Base-by-base conservation (phyloP, 1,284 basidiomycete species). In the Ganoderma leucocontextum region DNA sequence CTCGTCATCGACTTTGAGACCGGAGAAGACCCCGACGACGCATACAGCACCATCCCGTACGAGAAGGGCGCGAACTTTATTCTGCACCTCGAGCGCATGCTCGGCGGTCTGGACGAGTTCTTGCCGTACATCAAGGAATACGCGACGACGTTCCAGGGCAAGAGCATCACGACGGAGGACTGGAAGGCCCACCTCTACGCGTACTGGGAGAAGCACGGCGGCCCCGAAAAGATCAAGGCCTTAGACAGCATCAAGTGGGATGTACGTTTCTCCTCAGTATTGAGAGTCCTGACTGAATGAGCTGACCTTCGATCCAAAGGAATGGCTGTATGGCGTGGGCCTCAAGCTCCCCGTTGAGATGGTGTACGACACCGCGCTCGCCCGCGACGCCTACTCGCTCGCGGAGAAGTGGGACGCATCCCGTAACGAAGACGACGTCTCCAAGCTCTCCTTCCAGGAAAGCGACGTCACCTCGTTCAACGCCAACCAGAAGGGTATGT, bases 41-140 rank as follows among this genome's bases (percentile, higher is more conserved):
- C 92, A 9, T 96, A 87, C 74, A 85, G 87, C 72, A 82, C 82
- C 64, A 83, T 94, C 15, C 89, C 92, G 1, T 94, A 94, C 77
- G 91, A 94, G 76, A 93, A 92, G 79, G 87, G 93, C 36, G 85
- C 88, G 33, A 94, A 93, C 80, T 89, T 95, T 74, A 79, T 95
- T 15, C 81, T 91, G 33, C 81, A 90, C 77, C 80, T 92, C 29
- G 95, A 99, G 80, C 85, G 89, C 41, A 89, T 86, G 4, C 85
- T 99, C 1, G 97, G 97, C 33, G 97, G 97, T 0, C 82, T 98
- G 61, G 91, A 98, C 62, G 88, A 88, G 15, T 95, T 96, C 82
- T 78, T 95, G 22, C 94, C 94, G 0, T 97, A 96, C 74, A 87
- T 93, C 42, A 87, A 86, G 72, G 88, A 94, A 77, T 96, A 96